Base-by-base conservation (phyloP, 78 protist species). In the Anaeramoeba ignava region DNA sequence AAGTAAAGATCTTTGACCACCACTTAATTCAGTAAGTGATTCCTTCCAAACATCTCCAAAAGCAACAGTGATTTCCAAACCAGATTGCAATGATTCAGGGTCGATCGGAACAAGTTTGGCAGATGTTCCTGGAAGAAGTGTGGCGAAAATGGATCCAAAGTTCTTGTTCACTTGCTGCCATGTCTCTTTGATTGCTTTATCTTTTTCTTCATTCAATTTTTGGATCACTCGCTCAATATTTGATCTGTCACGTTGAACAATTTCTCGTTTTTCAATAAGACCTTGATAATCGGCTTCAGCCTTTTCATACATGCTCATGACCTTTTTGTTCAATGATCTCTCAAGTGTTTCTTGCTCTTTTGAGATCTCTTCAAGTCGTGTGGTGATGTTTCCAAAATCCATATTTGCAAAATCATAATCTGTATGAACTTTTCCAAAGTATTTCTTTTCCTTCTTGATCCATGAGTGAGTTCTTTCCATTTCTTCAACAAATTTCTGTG, bases 21-120 rank as follows among this genome's bases (percentile, higher is more conserved):
- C 99, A 42, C 92, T 84, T 33, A 98, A 90, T 86, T 98, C 99
- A 23, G 95, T 79, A 39, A 98, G 93, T 0, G 89, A 37, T 39
- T 96, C 95, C 90, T 98, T 98, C 99, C 99, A 97, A 34, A 82
- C 90, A 2, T 41, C 91, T 54, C 97, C 96, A 79, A 98, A 92
- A 23, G 96, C 98, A 1, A 97, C 99, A 36, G 34, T 12, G 39
- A 94, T 34, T 34, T 84, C 79, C 79, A 94, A 42, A 0, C 96
- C 96, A 37, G 80, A 81, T n/a, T 78, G 41, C 41, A 80, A 81
- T 0, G 0, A 37, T 38, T 17, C 41, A 39, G 17, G 8, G 82
- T 79, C 91, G 0, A 80, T 82, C 17, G 93, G 91, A 34, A 73
- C 82, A 1, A 95, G 81, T 83, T 84, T 90, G 12, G 96, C 94